phyloP scores from a whole-genome alignment of 108 stramenopile genomes.

The Conticribra guillardii region DNA sequence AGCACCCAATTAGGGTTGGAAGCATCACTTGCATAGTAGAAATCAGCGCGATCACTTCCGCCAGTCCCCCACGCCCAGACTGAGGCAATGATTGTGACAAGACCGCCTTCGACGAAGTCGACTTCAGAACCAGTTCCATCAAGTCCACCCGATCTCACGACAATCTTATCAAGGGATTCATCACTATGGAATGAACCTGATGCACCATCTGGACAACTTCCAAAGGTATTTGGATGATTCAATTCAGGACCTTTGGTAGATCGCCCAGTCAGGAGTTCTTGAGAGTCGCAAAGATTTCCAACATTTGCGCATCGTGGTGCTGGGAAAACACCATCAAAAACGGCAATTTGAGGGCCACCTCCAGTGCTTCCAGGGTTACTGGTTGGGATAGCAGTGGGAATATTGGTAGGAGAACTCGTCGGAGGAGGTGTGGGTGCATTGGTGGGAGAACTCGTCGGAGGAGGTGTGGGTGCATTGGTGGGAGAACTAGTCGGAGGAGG shows the following conservation, averaged over 20 bases:
- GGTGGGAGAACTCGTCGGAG: neutral
- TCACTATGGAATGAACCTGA: constrained; percentile 9
- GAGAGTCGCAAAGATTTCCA: neutral
- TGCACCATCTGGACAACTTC: constrained; percentile 4
- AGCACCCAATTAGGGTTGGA: constrained; percentile 2
- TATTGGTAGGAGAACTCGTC: neutral
- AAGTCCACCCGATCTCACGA: constrained; percentile 5
- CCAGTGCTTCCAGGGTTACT: too few species aligned
- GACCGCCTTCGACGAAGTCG: neutral
- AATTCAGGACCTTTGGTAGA: constrained; percentile 2
- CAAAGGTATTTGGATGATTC: constrained; percentile 11
- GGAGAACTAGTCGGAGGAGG: neutral
- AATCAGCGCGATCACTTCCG: constrained; percentile 8
- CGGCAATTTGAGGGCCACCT: neutral
- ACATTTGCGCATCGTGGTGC: too few species aligned
- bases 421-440: neutral
- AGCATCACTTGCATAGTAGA: constrained; percentile 7
- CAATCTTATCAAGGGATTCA: constrained; percentile 19
- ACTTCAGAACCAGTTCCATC: neutral
- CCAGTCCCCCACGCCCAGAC: neutral
- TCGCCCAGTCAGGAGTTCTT: neutral
- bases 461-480: neutral
- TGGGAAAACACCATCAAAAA: neutral
- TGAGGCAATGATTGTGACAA: constrained; percentile 3
- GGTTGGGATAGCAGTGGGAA: too few species aligned